Conservation (phyloP, 306 rosid genomes). For the Lupinus albus region DNA sequence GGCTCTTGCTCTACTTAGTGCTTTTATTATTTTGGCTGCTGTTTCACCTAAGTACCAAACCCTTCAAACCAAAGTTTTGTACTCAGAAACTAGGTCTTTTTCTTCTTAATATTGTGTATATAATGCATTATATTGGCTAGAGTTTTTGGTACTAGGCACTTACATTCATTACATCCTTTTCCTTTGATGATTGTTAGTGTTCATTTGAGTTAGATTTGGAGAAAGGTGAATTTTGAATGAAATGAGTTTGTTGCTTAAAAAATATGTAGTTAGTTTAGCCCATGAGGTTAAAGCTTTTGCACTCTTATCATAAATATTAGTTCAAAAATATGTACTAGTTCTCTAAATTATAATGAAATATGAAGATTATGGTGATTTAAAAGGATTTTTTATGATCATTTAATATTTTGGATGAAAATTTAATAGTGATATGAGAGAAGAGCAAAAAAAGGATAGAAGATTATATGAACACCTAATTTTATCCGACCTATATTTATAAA, state of each 20-base stretch:
- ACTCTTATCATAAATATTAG: not conserved
- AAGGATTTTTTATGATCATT: too few relatives aligned
- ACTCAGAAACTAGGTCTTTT: slow-evolving; percentile 52
- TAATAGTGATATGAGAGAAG: too few relatives aligned
- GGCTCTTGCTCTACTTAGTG: slow-evolving; percentile 65
- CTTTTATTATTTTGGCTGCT: slow-evolving; percentile 69
- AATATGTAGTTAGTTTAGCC: too few relatives aligned
- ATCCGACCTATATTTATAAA: too few relatives aligned
- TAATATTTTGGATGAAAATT: too few relatives aligned
- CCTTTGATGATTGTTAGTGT: not conserved
- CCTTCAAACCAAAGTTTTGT: slow-evolving; percentile 48
- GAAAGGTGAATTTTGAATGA: too few relatives aligned
- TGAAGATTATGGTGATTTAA: too few relatives aligned
- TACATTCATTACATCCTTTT: not conserved
- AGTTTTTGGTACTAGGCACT: not conserved
- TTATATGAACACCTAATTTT: too few relatives aligned
- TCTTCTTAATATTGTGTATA: slow-evolving; percentile 42
- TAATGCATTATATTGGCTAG: not conserved
- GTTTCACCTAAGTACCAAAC: slow-evolving; percentile 63
- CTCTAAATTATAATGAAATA: too few relatives aligned
- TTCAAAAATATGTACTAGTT: too few relatives aligned
- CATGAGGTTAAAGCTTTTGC: not conserved
- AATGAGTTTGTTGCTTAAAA: too few relatives aligned
- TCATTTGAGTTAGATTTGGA: not conserved
- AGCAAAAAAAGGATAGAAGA: too few relatives aligned